Evolutionary conservation across 1,284 basidiomycete species (phyloP).

Genomic region (Fomitopsis betulina): DNA sequence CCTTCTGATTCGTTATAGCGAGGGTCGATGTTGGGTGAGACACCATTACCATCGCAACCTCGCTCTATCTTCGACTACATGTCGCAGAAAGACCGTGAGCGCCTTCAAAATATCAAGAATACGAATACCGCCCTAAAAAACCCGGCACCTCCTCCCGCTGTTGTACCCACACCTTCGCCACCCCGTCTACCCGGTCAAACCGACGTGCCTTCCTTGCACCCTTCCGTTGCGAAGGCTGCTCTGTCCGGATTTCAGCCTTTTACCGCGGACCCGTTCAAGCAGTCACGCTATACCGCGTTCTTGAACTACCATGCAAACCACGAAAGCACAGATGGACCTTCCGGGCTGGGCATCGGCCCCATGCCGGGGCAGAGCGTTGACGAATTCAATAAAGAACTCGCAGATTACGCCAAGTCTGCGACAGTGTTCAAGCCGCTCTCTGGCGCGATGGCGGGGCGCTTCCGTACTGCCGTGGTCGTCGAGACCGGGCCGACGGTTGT

Average conservation of each 20-base stretch:
- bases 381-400: conserved; percentile 78
- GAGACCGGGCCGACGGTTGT: conserved; percentile 60
- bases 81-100: conserved; percentile 85
- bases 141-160: conserved; percentile 16
- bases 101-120: conserved; percentile 64
- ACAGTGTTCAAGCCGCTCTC: conserved; percentile 89
- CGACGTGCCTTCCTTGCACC: conserved; percentile 59
- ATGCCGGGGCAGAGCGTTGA: conserved; percentile 57
- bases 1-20: conserved; percentile 42
- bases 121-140: conserved; percentile 25
- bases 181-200: conserved; percentile 13
- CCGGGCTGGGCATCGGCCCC: conserved; percentile 27
- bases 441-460: conserved; percentile 89
- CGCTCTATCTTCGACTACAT: conserved; percentile 92
- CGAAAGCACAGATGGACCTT: conserved; percentile 35
- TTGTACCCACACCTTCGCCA: conserved; percentile 31
- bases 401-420: conserved; percentile 85
- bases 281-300: conserved; percentile 83
- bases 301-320: conserved; percentile 67
- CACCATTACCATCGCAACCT: conserved; percentile 58
- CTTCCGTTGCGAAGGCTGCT: conserved; percentile 82
- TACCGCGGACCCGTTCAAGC: conserved; percentile 69
- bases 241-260: conserved; percentile 87
- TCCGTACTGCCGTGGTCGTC: conserved; percentile 72
- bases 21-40: conserved; percentile 81